Conservation (phyloP, 148 eudicot species). For the Vaccinium myrtillus region DNA sequence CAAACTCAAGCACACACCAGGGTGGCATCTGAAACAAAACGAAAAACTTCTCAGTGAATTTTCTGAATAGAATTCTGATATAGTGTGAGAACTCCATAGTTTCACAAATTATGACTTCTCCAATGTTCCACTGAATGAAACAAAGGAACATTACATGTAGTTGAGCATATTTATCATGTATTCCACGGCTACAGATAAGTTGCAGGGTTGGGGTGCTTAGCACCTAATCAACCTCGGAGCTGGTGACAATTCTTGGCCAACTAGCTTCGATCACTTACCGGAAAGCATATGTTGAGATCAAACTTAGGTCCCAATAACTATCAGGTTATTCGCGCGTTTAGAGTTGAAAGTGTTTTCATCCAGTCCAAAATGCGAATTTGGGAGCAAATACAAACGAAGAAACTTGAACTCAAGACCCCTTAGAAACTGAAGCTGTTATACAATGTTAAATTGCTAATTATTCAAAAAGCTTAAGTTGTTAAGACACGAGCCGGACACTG, state of each 20-base stretch:
- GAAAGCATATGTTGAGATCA: not conserved
- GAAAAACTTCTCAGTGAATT: no score
- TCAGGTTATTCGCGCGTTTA: not conserved
- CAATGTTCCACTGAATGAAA: no score
- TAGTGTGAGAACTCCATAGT: no score
- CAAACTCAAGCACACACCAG: no score
- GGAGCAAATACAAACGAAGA: no score
- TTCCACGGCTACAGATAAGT: no score
- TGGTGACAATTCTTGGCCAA: not conserved
- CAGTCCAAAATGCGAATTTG: not conserved
- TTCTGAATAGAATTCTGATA: no score
- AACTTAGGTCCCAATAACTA: not conserved
- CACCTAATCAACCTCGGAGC: not conserved
- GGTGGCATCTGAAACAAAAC: no score
- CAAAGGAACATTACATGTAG: no score
- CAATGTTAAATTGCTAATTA: not conserved
- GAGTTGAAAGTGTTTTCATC: not conserved
- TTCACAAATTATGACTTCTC: no score
- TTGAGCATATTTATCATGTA: no score
- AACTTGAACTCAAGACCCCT: not conserved
- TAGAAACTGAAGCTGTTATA: not conserved
- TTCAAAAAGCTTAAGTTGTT: not conserved
- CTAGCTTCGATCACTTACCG: not conserved
- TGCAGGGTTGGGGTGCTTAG: no score
- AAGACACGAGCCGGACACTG: not conserved